Base-by-base conservation (phyloP, 2,329 filamentous ascomycete genomes). In the Alternaria brassicae region DNA sequence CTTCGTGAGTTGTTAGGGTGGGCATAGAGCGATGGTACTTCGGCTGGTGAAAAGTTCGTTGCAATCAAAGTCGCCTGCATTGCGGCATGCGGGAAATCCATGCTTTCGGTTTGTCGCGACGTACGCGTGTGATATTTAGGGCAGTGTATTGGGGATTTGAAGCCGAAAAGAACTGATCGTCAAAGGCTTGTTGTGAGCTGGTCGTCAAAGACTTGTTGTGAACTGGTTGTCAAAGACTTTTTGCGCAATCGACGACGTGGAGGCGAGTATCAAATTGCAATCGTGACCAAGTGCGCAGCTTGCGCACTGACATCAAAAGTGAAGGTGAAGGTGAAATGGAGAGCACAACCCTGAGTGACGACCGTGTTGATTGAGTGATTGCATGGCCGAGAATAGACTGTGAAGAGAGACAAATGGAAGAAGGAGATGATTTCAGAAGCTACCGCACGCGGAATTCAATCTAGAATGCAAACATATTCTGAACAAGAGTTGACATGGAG, bases 401-500 rank as follows among this genome's bases (percentile, higher is more conserved):
- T 47, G 17, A 15, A 45, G 12, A 12, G 6, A 15, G 17, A 9
- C 7, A 17, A 6, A 21, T 4, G 21, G 27, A 50, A 41, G 12
- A 32, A 19, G 13, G 37, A 34, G 8, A 53, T 15, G 25, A 48
- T 25, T 4, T 53, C 23, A 28, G 36, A 23, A 37, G 49, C 19
- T 53, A 51, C 45, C 55, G 48, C 27, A 60, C 58, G 60, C 61
- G 58, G 55, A 58, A 61, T 67, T 54, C 60, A 50, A 40, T 44
- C 52, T 59, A 60, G 63, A 56, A 45, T 55, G 62, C 62, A 66
- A 67, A 50, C 45, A 19, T 49, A 53, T 59, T 45, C 41, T 39
- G 30, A 57, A 53, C 56, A 48, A n/a, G n/a, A n/a, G n/a, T n/a
- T n/a, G 30, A 6, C 10, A 34, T 34, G 7, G 12, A 34, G 5